Evolutionary conservation across 768 basidiomycete genomes (phyloP), one percentile per base, ranked within the genome.

Genomic region (Pleurotus citrinopileatus): DNA sequence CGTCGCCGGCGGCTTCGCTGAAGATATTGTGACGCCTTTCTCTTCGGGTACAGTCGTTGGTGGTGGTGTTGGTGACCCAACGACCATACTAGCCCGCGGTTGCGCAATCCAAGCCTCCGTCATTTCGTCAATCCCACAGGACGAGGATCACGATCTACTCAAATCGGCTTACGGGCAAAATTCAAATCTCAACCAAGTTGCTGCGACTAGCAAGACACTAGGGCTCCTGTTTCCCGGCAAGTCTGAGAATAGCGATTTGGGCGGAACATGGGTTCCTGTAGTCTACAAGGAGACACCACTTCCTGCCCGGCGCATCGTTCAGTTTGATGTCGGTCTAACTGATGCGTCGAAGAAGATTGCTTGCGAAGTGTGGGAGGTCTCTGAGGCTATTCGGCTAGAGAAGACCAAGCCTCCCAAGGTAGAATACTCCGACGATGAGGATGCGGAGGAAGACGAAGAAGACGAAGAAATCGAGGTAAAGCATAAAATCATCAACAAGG

Each of bases 351-450:
- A 75, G 61, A 71, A 70, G 60, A 71, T 89, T 38, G 83, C 79
- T 10, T 77, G 86, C 50, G 91, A 93, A 66, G 70, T 92, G 23
- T 90, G 88, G 87, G 89, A 93, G 64, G 83, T 84, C 15, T 77
- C 77, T 50, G 89, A 91, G 61, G 78, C 78, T 2, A 74, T 90
- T 56, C 79, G 81, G 54, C 65, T 86, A 17, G 87, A 88, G 60
- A 83, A 79, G 61, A 70, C 80, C 20, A 73, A 72, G 46, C 73
- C 73, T 2, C 72, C 75, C 3, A 77, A 77, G 57, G 57, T 69
- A 6, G 78, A 79, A 20, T 63, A 70, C 13, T 73, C 74, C 8
- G 78, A 77, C 2, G 75, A 73, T 2, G 79, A 76, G 6, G 78
- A 79, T 0, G 82, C 80, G 0, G 73, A 70, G 0, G 84, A 84